phyloP scores from a whole-genome alignment of 805 yeast genomes.

The Gaillardinia entomophila region DNA sequence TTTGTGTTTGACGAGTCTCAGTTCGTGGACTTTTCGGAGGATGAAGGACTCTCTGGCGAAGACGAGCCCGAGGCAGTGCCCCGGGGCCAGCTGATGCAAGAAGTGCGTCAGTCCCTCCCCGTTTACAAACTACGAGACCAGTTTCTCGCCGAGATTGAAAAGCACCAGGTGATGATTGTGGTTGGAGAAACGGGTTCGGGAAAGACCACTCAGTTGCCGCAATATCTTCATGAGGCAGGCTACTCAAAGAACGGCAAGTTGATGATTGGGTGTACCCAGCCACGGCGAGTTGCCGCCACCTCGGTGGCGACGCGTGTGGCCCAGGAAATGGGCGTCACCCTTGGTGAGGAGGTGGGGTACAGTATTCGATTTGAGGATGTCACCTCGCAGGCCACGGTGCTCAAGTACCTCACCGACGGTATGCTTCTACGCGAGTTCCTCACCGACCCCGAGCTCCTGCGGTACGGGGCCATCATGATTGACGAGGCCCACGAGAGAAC shows the following conservation, averaged over 20 bases:
- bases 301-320: conserved; percentile 90
- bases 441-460: conserved; percentile 61
- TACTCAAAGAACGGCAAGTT: conserved; percentile 45
- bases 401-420: conserved; percentile 96
- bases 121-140: conserved; percentile 60
- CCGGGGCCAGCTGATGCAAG: conserved; percentile 26
- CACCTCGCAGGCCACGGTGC: conserved; percentile 55
- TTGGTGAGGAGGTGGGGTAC: conserved; percentile 91
- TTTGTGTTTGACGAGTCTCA: conserved; percentile 71
- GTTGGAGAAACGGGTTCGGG: conserved; percentile 94
- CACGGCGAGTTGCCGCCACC: conserved; percentile 92
- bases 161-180: conserved; percentile 64
- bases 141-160: conserved; percentile 52
- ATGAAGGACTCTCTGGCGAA: conserved; percentile 20
- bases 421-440: conserved; percentile 83
- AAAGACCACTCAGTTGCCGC: conserved; percentile 91
- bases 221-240: conserved; percentile 78
- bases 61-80: conserved; percentile 1
- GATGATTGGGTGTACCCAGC: conserved; percentile 85
- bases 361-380: conserved; percentile 79
- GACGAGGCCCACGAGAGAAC: conserved; percentile 99
- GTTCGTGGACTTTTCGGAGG: conserved; percentile 49
- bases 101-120: conserved; percentile 64
- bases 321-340: conserved; percentile 70
- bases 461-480: conserved; percentile 79